Percentiles rank a stretch among this genome's conserved stretches.
These are phyloP conservation scores for Clonostachys rosea DNA, from an alignment of 2,329 filamentous ascomycete species.

Conservation along the genomic window DNA sequence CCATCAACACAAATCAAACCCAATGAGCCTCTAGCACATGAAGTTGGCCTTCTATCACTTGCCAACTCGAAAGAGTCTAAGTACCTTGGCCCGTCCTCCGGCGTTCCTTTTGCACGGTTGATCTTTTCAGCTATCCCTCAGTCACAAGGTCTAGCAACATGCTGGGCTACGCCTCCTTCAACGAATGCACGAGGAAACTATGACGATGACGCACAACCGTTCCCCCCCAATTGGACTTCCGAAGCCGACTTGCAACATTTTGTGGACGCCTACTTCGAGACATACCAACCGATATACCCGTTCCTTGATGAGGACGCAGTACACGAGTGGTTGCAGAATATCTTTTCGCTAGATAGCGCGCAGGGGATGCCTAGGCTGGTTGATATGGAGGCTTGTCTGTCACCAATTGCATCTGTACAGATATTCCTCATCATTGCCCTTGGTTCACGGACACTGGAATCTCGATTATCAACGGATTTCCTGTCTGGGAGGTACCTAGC, in stretches of 20 bases:
- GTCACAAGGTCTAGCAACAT: constrained; percentile 6
- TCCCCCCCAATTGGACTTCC: not conserved
- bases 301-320: constrained; percentile 7
- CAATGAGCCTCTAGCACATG: constrained; percentile 4
- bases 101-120: constrained; percentile 5
- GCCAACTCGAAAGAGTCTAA: constrained; percentile 8
- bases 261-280: constrained; percentile 9
- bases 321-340: not conserved
- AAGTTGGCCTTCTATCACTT: constrained; percentile 7
- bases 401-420: not conserved
- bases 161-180: constrained; percentile 2
- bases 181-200: too few relatives aligned
- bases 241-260: constrained; percentile 7
- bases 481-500: not conserved
- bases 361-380: not conserved
- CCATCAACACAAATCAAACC: not conserved
- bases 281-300: constrained; percentile 7
- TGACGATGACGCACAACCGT: not conserved
- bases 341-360: not conserved
- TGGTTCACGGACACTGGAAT: not conserved
- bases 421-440: not conserved
- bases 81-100: constrained; percentile 8
- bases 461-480: not conserved
- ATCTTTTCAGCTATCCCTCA: constrained; percentile 9
- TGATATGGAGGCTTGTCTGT: not conserved